Conservation (phyloP, 1,284 basidiomycete species). For the Puccinia polysora region DNA sequence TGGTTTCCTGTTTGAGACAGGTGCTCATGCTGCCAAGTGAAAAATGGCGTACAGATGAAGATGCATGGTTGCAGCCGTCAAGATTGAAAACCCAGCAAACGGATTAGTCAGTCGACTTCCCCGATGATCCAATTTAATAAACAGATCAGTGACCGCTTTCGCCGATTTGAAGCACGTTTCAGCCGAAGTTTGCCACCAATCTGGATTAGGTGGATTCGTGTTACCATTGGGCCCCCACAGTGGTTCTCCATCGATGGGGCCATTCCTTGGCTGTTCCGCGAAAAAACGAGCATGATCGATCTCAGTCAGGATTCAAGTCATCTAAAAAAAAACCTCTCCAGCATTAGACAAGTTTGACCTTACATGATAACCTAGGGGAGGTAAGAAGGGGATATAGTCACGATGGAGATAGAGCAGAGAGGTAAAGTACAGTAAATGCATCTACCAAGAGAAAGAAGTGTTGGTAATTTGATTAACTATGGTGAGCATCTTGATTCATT, state of each 20-base stretch:
- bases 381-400: constrained; percentile 48
- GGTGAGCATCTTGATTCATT: not conserved
- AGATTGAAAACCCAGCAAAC: constrained; percentile 46
- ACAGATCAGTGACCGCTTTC: constrained; percentile 15
- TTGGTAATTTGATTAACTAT: too few species aligned
- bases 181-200: not conserved
- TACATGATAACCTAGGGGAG: constrained; percentile 46
- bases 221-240: constrained; percentile 40
- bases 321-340: not conserved
- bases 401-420: constrained; percentile 47
- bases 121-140: constrained; percentile 43
- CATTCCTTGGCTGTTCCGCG: constrained; percentile 37
- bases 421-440: constrained; percentile 46
- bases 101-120: constrained; percentile 46
- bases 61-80: constrained; percentile 46
- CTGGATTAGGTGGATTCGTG: constrained; percentile 42
- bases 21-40: too few species aligned
- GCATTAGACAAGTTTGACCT: not conserved
- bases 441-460: constrained; percentile 16
- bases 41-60: constrained; percentile 44
- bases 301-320: not conserved
- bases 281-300: not conserved
- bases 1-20: not conserved
- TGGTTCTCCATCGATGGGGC: constrained; percentile 48
- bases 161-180: constrained; percentile 25